phyloP scores from a whole-genome alignment of 371 early-diverging fungal genomes.

The Funneliformis caledonium region DNA sequence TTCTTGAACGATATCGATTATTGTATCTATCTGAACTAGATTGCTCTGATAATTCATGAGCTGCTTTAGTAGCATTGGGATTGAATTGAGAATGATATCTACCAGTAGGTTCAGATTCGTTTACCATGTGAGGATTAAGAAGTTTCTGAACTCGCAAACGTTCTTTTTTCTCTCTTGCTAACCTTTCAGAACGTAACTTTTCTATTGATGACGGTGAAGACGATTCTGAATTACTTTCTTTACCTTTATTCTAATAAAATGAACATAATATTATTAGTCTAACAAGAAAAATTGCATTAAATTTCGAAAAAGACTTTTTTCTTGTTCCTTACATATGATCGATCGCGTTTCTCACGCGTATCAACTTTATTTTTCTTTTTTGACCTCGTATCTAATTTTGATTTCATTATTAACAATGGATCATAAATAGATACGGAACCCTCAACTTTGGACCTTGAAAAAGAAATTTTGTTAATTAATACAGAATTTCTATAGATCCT shows the following conservation, averaged over 20 bases:
- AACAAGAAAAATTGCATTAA: too few species aligned
- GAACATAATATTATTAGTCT: too few species aligned
- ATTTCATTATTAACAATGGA: slow-evolving; percentile 19
- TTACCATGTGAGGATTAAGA: slow-evolving; percentile 10
- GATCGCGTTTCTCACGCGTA: background rate
- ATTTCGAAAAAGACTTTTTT: background rate
- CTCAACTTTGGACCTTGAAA: slow-evolving; percentile 2
- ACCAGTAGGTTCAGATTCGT: background rate
- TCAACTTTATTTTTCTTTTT: background rate
- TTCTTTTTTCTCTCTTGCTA: slow-evolving; percentile 28
- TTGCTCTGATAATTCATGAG: background rate
- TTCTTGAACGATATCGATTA: background rate
- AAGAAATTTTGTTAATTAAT: background rate
- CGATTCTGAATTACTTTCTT: background rate
- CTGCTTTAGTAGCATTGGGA: slow-evolving; percentile 31
- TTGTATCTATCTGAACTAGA: background rate
- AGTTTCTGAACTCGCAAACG: background rate
- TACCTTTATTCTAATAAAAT: background rate
- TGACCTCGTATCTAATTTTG: background rate
- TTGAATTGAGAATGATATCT: slow-evolving; percentile 36
- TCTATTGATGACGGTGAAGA: slow-evolving; percentile 6
- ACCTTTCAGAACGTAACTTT: slow-evolving; percentile 13
- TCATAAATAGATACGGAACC: background rate
- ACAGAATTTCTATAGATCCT: background rate
- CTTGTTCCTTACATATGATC: background rate